These are phyloP conservation scores for Plasmodium malariae DNA, from an alignment of 169 alveolate species.

Conservation along the genomic window DNA sequence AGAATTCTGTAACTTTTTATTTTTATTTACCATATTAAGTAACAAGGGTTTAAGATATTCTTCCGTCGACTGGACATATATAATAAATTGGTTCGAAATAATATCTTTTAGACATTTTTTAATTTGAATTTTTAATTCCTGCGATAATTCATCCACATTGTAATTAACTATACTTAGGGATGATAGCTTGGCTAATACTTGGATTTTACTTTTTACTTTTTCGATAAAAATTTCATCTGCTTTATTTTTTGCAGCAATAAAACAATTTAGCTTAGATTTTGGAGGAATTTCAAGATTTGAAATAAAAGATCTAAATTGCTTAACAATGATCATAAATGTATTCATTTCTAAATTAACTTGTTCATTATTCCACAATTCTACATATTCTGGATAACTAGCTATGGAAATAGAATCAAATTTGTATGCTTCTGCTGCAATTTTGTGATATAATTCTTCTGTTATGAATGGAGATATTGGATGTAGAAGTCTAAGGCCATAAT, in stretches of 20 bases:
- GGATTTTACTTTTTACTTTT: conserved; percentile 77
- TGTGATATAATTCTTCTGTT: conserved; percentile 97
- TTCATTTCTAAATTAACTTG: conserved; percentile 68
- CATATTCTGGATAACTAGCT: conserved; percentile 80
- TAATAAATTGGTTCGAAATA: conserved; percentile 77
- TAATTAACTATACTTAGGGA: conserved; percentile 53
- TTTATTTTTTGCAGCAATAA: conserved; percentile 78
- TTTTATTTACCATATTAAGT: conserved; percentile 77
- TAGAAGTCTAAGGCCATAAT: conserved; percentile 90
- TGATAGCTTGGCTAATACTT: conserved; percentile 68
- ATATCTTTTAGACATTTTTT: conserved; percentile 72
- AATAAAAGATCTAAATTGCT: conserved; percentile 84
- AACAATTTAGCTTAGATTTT: conserved; percentile 80
- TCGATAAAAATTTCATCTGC: conserved; percentile 62
- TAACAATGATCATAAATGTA: conserved; percentile 78
- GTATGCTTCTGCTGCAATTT: conserved; percentile 87
- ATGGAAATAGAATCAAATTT: conserved; percentile 79
- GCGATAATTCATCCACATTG: conserved; percentile 67
- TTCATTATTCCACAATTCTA: conserved; percentile 69
- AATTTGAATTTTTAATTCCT: conserved; percentile 16
- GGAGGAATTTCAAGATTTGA: conserved; percentile 86
- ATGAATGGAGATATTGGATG: conserved; percentile 99
- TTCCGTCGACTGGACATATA: conserved; percentile 80
- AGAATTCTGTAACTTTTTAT: conserved; percentile 80
- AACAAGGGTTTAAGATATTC: conserved; percentile 79